Evolutionary conservation across 1,284 basidiomycete genomes (phyloP).

Genomic region (Cutaneotrichosporon cavernicola): DNA sequence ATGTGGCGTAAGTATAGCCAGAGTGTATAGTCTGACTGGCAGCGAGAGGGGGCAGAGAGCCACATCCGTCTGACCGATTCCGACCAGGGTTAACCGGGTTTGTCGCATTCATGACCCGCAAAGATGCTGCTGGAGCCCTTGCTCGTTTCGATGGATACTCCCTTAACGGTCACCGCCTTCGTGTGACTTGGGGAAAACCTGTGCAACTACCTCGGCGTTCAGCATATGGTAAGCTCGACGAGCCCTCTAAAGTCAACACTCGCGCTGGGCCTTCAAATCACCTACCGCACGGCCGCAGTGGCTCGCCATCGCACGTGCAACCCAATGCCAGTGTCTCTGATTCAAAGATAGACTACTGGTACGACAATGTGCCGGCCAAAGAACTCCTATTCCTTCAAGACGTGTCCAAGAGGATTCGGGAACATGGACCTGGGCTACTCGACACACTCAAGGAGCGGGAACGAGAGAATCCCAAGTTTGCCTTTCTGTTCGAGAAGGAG

Average conservation of each 20-base stretch:
- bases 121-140: slow-evolving; percentile 82
- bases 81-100: slow-evolving; percentile 83
- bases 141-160: slow-evolving; percentile 84
- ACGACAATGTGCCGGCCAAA: slow-evolving; percentile 63
- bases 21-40: neutral
- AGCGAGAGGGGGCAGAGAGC: neutral
- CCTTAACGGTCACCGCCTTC: slow-evolving; percentile 80
- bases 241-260: neutral
- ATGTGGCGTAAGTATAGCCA: slow-evolving; percentile 79
- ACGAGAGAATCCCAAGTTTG: slow-evolving; percentile 73
- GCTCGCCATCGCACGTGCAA: neutral
- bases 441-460: slow-evolving; percentile 72
- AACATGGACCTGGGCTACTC: slow-evolving; percentile 76
- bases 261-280: slow-evolving; percentile 17
- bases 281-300: slow-evolving; percentile 11
- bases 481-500: slow-evolving; percentile 68
- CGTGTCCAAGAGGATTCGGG: slow-evolving; percentile 77
- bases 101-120: slow-evolving; percentile 90
- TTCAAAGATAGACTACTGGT: slow-evolving; percentile 24
- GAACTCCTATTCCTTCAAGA: slow-evolving; percentile 79
- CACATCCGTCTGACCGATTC: slow-evolving; percentile 51
- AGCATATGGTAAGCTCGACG: slow-evolving; percentile 64
- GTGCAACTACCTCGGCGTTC: slow-evolving; percentile 77
- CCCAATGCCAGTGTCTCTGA: neutral
- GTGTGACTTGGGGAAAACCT: slow-evolving; percentile 93